Conservation (phyloP, 306 rosid genomes). For the Pyrus pyrifolia region DNA sequence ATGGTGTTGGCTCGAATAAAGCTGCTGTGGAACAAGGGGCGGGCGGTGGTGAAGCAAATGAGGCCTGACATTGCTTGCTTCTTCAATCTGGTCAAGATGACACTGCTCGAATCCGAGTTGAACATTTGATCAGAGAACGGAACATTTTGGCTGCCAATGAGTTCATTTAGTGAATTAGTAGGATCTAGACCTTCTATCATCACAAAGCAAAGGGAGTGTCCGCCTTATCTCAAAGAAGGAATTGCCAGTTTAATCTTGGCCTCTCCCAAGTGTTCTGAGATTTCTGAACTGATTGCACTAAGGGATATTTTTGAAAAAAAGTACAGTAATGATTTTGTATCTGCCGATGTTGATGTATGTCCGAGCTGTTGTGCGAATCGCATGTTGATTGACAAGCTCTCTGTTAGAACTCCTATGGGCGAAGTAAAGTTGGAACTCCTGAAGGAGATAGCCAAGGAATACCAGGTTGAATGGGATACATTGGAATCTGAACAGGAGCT, state of each 20-base stretch:
- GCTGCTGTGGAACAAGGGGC: too few species aligned
- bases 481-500: slow-evolving; percentile 77
- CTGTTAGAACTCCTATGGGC: slow-evolving; percentile 74
- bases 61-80: too few species aligned
- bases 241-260: slow-evolving; percentile 85
- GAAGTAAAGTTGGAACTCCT: slow-evolving; percentile 68
- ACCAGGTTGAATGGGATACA: slow-evolving; percentile 82
- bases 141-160: slow-evolving; percentile 89
- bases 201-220: slow-evolving; percentile 90
- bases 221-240: slow-evolving; percentile 91
- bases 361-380: slow-evolving; percentile 90
- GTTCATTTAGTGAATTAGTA: slow-evolving; percentile 75
- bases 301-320: slow-evolving; percentile 80
- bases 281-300: slow-evolving; percentile 67
- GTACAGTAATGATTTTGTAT: slow-evolving; percentile 84
- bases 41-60: too few species aligned
- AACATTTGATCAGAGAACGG: slow-evolving; percentile 94
- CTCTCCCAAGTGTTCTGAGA: slow-evolving; percentile 89
- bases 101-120: slow-evolving; percentile 22
- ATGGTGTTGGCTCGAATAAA: too few species aligned
- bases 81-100: too few species aligned
- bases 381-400: slow-evolving; percentile 88
- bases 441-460: slow-evolving; percentile 93
- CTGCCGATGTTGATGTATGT: slow-evolving; percentile 78
- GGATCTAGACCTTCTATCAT: slow-evolving; percentile 78